Base-by-base conservation (phyloP, 345 rosid genomes). In the Durio zibethinus region DNA sequence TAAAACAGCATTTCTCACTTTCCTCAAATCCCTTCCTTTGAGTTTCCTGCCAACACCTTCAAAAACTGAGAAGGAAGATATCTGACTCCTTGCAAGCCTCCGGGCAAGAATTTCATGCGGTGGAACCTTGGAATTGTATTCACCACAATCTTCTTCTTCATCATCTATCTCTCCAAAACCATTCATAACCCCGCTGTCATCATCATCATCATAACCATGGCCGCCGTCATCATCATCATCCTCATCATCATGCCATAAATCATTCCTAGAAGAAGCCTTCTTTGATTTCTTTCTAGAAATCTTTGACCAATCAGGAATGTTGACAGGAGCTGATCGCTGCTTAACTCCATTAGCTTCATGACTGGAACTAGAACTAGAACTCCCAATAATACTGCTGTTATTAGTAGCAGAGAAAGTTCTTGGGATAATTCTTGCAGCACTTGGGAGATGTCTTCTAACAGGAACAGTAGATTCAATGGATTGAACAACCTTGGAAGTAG, bases 41-140 rank as follows among this genome's bases (percentile, higher is more conserved):
- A 94, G 83, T 40, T 84, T 93, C 87, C 97, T 87, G 18, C 98
- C 95, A 38, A 79, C 91, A 38, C 98, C 98, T 90, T 94, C 97
- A 70, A 85, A 79, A 7, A 93, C 98, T 2, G 97, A 89, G 67
- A 89, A 91, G 14, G 93, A 84, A 27, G 90, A 89, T n/a, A 90
- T 86, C 65, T 86, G 92, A 53, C 88, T 89, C 79, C 89, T 84
- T 64, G 89, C 87, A 18, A 86, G 85, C 77, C 97, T 88, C 62
- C 83, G 79, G 5, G 92, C 81, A 29, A 95, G 84, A 69, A 89
- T 79, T 77, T 91, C 98, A 80, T 95, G 94, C 9, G 98, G 92
- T 10, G 99, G 94, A 78, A 90, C 61, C 80, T 77, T 84, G 54
- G 60, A 72, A 18, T 70, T 48, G 27, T 62, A 71, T 14, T 72